Percentiles rank a stretch among this genome's conserved stretches.
Conservation (phyloP, 768 basidiomycete species). For the Rhodotorula kratochvilovae region DNA sequence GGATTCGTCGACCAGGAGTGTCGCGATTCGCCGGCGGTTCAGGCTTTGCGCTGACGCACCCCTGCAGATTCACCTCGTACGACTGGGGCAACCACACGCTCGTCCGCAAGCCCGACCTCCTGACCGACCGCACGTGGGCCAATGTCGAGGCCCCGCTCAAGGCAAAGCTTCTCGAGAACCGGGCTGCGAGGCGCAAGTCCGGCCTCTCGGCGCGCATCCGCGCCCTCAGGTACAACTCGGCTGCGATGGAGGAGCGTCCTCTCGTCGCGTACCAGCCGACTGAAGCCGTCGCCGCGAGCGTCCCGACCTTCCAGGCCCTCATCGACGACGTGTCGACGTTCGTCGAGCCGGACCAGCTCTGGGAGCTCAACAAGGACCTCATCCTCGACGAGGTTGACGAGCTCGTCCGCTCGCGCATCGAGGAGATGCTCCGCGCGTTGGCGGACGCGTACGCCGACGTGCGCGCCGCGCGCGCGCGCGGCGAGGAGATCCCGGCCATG, state of each 20-base stretch:
- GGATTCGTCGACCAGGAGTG: neutral
- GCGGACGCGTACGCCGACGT: neutral
- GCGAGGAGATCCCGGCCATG: neutral
- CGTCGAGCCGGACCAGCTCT: neutral
- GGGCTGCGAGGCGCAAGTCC: neutral
- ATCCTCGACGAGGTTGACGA: neutral
- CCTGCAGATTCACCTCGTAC: neutral
- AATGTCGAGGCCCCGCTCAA: neutral
- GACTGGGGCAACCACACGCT: neutral
- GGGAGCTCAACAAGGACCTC: neutral
- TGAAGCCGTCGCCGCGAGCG: neutral
- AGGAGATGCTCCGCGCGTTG: neutral
- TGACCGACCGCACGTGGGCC: slow-evolving; percentile 1
- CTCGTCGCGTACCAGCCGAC: neutral
- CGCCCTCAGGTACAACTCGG: no score
- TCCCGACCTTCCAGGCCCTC: neutral
- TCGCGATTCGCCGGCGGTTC: no score
- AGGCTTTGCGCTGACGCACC: no score
- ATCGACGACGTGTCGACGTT: neutral
- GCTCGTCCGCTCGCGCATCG: neutral
- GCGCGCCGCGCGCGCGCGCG: neutral
- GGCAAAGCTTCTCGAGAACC: neutral
- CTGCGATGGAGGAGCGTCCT: neutral
- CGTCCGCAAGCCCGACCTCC: neutral
- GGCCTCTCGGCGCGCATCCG: neutral